phyloP scores from a whole-genome alignment of 306 rosid genomes.

The Dalbergia oliveri region DNA sequence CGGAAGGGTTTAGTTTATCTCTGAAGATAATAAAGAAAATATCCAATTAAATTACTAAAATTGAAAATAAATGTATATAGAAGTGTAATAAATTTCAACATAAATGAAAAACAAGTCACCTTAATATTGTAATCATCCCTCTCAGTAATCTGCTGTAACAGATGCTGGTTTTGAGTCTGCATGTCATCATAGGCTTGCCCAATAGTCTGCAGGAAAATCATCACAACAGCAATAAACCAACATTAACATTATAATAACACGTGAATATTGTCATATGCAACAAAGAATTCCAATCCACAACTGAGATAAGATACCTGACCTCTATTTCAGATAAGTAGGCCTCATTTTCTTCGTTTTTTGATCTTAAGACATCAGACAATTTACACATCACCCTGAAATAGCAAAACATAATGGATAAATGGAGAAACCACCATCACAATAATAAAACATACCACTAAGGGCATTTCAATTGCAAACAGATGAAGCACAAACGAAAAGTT shows the following conservation, averaged over 20 bases:
- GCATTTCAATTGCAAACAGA: slow-evolving; percentile 25
- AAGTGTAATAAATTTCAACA: slow-evolving; percentile 29
- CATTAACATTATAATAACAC: slow-evolving; percentile 18
- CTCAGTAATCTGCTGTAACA: slow-evolving; percentile 95
- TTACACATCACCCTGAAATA: slow-evolving; percentile 69
- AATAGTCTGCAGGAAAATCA: slow-evolving; percentile 70
- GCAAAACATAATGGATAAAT: slow-evolving; percentile 24
- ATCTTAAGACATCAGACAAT: slow-evolving; percentile 69
- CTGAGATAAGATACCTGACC: slow-evolving; percentile 58
- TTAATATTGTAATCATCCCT: slow-evolving; percentile 97
- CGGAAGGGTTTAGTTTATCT: background rate
- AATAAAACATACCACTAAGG: background rate
- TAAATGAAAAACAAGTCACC: slow-evolving; percentile 55
- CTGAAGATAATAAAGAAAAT: slow-evolving; percentile 1
- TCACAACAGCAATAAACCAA: slow-evolving; percentile 35
- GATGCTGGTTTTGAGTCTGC: slow-evolving; percentile 98
- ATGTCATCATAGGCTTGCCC: slow-evolving; percentile 98
- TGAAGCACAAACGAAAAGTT: background rate
- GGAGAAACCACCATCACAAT: slow-evolving; percentile 9
- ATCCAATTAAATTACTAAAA: background rate
- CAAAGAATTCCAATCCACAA: slow-evolving; percentile 36
- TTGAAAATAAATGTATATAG: slow-evolving; percentile 17
- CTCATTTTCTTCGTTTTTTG: slow-evolving; percentile 90
- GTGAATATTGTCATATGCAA: slow-evolving; percentile 5
- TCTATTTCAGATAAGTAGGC: slow-evolving; percentile 97